Conservation (phyloP, 1,139 yeast species). For the Debaryomyces robertsiae region DNA sequence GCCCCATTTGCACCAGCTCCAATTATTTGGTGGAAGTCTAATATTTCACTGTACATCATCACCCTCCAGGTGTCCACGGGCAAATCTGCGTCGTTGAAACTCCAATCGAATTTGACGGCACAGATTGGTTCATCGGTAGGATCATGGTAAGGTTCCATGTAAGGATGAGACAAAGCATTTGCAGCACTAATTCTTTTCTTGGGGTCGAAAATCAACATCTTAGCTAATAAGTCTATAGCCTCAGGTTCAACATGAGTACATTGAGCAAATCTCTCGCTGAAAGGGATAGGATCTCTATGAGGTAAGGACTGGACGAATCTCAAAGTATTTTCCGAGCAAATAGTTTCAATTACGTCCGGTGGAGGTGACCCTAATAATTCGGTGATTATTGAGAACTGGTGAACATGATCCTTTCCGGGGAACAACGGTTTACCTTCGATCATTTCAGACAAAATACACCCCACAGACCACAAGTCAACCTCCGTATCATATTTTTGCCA, state of each 20-base stretch:
- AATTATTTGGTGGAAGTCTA: constrained; percentile 88
- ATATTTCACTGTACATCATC: constrained; percentile 97
- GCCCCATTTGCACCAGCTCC: constrained; percentile 24
- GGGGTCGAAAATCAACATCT: constrained; percentile 94
- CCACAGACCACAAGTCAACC: constrained; percentile 99
- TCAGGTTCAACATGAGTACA: constrained; percentile 82
- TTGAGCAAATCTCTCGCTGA: constrained; percentile 70
- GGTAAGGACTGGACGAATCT: constrained; percentile 94
- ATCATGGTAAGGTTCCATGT: constrained; percentile 96
- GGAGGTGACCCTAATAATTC: constrained; percentile 97
- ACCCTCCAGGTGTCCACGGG: constrained; percentile 99
- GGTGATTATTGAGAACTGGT: constrained; percentile 94
- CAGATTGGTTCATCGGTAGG: constrained; percentile 98
- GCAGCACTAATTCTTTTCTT: constrained; percentile 91
- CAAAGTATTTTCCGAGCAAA: constrained; percentile 92
- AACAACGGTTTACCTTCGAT: constrained; percentile 97
- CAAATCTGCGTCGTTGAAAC: constrained; percentile 95
- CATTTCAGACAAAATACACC: constrained; percentile 98
- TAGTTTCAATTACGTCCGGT: constrained; percentile 91
- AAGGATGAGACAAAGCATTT: constrained; percentile 86
- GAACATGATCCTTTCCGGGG: constrained; percentile 98
- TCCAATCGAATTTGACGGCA: constrained; percentile 93
- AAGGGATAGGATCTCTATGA: constrained; percentile 87
- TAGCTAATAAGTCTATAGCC: constrained; percentile 84
- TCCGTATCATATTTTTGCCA: constrained; percentile 99